Evolutionary conservation across 2,329 filamentous ascomycete species (phyloP), one percentile per base, ranked within the genome.

Genomic region (Scedosporium minutisporum): DNA sequence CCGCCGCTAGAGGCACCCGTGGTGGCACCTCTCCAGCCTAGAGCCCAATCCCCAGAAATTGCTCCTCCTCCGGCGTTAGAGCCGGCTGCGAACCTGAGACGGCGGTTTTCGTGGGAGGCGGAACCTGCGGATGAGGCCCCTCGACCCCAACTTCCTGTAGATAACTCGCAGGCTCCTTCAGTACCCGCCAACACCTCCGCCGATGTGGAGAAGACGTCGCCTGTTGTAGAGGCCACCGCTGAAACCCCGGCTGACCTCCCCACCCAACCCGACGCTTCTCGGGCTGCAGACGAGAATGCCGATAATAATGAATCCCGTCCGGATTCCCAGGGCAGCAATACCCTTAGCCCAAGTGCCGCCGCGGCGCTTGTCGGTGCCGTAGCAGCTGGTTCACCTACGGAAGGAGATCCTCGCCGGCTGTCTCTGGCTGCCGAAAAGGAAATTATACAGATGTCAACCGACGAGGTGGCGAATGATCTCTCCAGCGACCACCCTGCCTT

Each of bases 401-500:
- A 29, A 25, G 51, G 51, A 18, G 51, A 55, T 29, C 57, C 38
- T 27, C 57, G 58, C 18, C 55, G 61, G 5, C 25, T 59, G 5
- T 63, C 61, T 6, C 27, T 63, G 33, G 61, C 61, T 12, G 55
- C 25, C 16, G 61, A 63, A 23, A 63, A 63, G 44, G 29, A 41
- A 29, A 23, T 63, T 3, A 59, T 59, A 25, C 55, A 61, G 21
- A 16, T 46, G 14, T 38, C 59, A 4, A 38, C 57, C 14, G 38
- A 25, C 12, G 12, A 58, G 12, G 41, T 44, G 5, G 33, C 21
- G n/a, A 38, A 38, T 7, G 57, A 59, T n/a, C 57, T 42, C 10
- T 59, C 57, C 14, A 44, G 51, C 9, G 59, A 44, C 3, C 67
- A 74, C 69, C 18, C 68, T 70, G 33, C 70, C 66, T 18, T 69